These are phyloP conservation scores for Gardenia jasminoides DNA, from an alignment of 257 asterid genomes.

Conservation along the genomic window DNA sequence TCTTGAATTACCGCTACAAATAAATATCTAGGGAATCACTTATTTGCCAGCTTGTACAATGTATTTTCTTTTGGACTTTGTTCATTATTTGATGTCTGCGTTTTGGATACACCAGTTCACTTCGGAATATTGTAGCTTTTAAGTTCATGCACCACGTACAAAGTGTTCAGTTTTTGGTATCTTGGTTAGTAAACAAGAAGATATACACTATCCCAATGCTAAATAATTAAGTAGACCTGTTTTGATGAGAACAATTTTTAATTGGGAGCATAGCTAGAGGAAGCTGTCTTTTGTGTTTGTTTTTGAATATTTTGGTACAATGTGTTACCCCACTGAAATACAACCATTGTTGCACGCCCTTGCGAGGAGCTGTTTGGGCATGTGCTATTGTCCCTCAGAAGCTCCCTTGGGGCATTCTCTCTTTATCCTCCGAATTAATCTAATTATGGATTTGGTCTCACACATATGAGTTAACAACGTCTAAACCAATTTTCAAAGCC, in stretches of 20 bases:
- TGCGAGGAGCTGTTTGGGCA: slow-evolving; percentile 29
- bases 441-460: not conserved
- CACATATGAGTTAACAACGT: not conserved
- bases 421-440: not conserved
- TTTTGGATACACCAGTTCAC: slow-evolving; percentile 1
- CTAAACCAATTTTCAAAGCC: not conserved
- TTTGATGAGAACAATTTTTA: not conserved
- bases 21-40: not conserved
- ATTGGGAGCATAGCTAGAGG: not conserved
- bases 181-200: not conserved
- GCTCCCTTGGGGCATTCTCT: not conserved
- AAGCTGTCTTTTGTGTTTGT: slow-evolving; percentile 15
- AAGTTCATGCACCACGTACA: not conserved
- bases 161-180: slow-evolving; percentile 6
- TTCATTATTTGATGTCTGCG: not conserved
- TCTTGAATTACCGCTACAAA: not conserved
- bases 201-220: not conserved
- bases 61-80: not conserved
- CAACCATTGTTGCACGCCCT: slow-evolving; percentile 29
- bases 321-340: slow-evolving; percentile 32
- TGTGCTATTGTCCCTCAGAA: slow-evolving; percentile 13
- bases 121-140: not conserved
- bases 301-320: slow-evolving; percentile 3
- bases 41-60: slow-evolving; percentile 5
- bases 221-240: not conserved